Evolutionary conservation across 2,329 filamentous ascomycete genomes (phyloP).

Genomic region (Penicillium sp.): DNA sequence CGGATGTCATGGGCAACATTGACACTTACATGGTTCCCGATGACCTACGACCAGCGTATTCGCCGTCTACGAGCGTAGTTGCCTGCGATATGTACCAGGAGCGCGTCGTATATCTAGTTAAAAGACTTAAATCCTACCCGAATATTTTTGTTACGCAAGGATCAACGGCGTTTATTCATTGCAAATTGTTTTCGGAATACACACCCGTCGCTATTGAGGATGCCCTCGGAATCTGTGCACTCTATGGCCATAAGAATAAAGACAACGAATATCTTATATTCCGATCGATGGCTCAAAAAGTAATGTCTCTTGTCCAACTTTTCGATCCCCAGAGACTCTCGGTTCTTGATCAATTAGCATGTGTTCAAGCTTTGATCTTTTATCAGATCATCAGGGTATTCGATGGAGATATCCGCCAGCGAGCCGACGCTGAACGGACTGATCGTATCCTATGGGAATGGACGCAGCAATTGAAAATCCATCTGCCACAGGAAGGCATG

Average conservation of each 20-base stretch:
- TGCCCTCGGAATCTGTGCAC: conserved; percentile 1
- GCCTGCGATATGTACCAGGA: conserved; percentile 12
- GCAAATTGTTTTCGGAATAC: background rate
- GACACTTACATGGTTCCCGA: conserved; percentile 9
- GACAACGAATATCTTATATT: conserved; percentile 3
- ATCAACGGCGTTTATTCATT: conserved; percentile 4
- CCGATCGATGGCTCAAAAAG: background rate
- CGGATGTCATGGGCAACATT: conserved; percentile 11
- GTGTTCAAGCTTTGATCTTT: conserved; percentile 44
- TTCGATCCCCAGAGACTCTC: background rate
- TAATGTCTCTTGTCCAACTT: background rate
- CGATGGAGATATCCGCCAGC: conserved; percentile 45
- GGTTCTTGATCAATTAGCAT: conserved; percentile 31
- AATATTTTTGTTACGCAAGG: background rate
- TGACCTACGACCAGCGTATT: background rate
- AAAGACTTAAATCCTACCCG: conserved; percentile 6
- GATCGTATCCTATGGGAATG: conserved; percentile 16
- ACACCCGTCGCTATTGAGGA: conserved; percentile 2
- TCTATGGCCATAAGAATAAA: conserved; percentile 1
- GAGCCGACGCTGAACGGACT: conserved; percentile 37
- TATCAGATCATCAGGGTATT: conserved; percentile 48
- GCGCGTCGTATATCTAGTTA: conserved; percentile 6
- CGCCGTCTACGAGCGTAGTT: conserved; percentile 5
- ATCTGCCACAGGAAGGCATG: background rate
- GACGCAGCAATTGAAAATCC: conserved; percentile 1